phyloP scores from a whole-genome alignment of 176 grass and related monocot species.

The Eleusine coracana region DNA sequence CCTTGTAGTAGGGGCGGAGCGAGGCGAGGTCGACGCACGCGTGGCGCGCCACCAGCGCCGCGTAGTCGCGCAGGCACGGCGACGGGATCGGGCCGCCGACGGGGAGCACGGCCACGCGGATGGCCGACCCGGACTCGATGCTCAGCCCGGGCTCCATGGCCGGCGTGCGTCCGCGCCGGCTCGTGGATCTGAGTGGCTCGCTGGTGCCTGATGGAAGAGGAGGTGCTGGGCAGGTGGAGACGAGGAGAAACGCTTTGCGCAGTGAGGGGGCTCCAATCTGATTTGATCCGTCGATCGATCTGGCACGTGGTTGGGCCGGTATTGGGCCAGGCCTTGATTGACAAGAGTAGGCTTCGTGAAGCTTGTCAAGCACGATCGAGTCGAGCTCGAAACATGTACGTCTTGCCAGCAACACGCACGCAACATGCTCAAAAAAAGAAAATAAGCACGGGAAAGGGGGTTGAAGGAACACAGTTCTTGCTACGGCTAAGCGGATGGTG shows the following conservation, averaged over 20 bases:
- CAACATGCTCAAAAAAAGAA: no score
- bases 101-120: constrained; percentile 85
- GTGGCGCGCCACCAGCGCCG: constrained; percentile 66
- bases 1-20: constrained; percentile 83
- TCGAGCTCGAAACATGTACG: no score
- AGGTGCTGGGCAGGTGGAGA: constrained; percentile 30
- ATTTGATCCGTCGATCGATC: constrained; percentile 26
- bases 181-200: constrained; percentile 46
- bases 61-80: constrained; percentile 73
- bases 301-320: neutral
- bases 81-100: constrained; percentile 80
- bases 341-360: neutral
- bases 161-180: neutral
- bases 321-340: neutral
- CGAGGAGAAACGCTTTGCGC: constrained; percentile 4
- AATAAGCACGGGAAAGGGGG: no score
- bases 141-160: constrained; percentile 97
- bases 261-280: neutral
- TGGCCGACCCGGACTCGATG: constrained; percentile 84
- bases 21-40: constrained; percentile 76
- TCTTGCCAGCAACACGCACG: no score
- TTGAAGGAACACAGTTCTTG: no score
- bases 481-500: neutral
- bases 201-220: constrained; percentile 17
- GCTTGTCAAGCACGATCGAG: no score